Percentiles rank a stretch among this genome's conserved stretches.
Conservation (phyloP, 495 filamentous ascomycete genomes). For the Neurospora sp. region DNA sequence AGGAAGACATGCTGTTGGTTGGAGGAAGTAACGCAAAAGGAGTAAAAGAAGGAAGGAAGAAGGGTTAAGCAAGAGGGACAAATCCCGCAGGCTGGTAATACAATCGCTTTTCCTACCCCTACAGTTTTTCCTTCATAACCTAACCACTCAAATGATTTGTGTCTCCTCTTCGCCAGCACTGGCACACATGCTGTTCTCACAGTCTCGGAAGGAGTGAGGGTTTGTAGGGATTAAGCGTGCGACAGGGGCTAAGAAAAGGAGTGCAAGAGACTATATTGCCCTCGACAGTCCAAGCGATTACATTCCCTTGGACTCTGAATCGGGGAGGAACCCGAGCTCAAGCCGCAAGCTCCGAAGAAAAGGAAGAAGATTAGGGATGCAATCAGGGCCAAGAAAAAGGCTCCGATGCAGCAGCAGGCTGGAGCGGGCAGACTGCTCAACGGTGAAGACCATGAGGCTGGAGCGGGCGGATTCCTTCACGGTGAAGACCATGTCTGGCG, state of each 20-base stretch:
- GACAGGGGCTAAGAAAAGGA: background rate
- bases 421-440: background rate
- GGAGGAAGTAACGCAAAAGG: no score
- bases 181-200: no score
- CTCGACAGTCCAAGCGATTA: background rate
- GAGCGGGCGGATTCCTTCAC: background rate
- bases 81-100: no score
- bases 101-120: no score
- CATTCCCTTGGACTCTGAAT: background rate
- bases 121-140: no score
- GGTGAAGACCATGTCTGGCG: background rate
- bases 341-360: background rate
- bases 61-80: no score
- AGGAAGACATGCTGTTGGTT: no score
- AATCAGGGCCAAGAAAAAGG: background rate
- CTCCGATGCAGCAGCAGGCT: background rate
- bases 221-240: background rate
- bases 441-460: background rate
- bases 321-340: no score
- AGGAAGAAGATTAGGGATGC: background rate
- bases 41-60: no score
- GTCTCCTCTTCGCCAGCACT: no score
- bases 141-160: no score
- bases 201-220: no score
- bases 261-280: background rate